Evolutionary conservation across 73 alveolate species (phyloP), one percentile per base, ranked within the genome.

Genomic region (Paramecium biaurelia): DNA sequence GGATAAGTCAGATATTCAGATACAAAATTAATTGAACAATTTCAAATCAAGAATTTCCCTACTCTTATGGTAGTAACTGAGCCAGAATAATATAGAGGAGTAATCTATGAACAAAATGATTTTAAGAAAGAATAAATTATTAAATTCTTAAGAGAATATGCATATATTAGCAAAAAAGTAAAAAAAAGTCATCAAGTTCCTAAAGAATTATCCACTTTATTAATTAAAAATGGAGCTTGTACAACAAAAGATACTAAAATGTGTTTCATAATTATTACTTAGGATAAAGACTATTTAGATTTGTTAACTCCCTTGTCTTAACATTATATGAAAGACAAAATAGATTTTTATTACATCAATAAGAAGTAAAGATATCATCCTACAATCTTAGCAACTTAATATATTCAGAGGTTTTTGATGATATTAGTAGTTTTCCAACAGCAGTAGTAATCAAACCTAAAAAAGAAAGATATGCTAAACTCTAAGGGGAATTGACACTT

Each of bases 1-100:
- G 99, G 99, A 32, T 97, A 97, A 92, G 97, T 98, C 42, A 95
- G 99, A 93, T 53, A 63, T 10, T 85, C 94, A 28, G 99, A 97
- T 58, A 84, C 84, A 6, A 98, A 92, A 38, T 89, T 98, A 72
- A 79, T 94, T 20, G 47, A 89, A 38, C 79, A 76, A 57, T 98
- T 92, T 95, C 68, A 93, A 58, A 93, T 98, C 20, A 92, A 95
- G 7, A 85, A 90, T 79, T 95, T 93, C 92, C 99, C 99, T 11
- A 95, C 99, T 57, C 89, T 98, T 38, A 49, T 98, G 86, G 99
- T 98, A 1, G 85, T 98, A n/a, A 95, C 98, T 18, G 96, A 97
- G 34, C 96, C 96, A 0, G 96, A 85, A 63, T 93, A 70, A 21
- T 84, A 85, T 57, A 94, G 92, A 85, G 97, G 96, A 21, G 98